Conservation (phyloP, 208 protist species). For the Phytomonas sp. region DNA sequence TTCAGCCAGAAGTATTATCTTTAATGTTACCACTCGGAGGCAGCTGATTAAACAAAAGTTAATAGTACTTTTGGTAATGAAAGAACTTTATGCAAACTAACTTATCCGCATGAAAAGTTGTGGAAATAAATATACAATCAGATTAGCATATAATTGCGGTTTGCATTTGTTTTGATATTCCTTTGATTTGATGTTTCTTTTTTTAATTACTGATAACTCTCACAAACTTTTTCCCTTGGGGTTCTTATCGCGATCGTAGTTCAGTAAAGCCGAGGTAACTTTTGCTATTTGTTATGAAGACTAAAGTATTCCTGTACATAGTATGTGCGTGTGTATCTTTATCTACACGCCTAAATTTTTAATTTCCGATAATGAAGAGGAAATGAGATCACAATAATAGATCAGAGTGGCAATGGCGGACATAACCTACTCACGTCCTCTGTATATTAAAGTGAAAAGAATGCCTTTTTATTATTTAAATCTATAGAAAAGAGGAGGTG, state of each 20-base stretch:
- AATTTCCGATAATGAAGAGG: background rate
- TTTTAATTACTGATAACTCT: background rate
- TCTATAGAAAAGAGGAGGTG: background rate
- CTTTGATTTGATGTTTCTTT: background rate
- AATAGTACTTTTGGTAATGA: background rate
- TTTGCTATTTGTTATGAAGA: background rate
- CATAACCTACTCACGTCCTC: background rate
- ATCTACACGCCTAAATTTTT: background rate
- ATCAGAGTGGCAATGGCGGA: background rate
- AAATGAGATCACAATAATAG: background rate
- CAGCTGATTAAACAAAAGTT: background rate
- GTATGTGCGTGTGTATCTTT: background rate
- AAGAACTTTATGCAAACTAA: background rate
- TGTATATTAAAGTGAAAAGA: background rate
- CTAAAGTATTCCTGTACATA: background rate
- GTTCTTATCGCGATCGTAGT: background rate
- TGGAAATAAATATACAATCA: background rate
- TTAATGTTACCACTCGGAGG: background rate
- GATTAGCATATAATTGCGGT: background rate
- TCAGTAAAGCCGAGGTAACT: background rate
- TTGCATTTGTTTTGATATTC: background rate
- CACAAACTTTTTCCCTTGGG: background rate
- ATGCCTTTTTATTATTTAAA: background rate
- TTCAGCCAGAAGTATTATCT: background rate
- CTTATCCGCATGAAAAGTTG: conserved; percentile 7